Conservation (phyloP, 2,329 filamentous ascomycete genomes). For the Gnomoniopsis sp. region DNA sequence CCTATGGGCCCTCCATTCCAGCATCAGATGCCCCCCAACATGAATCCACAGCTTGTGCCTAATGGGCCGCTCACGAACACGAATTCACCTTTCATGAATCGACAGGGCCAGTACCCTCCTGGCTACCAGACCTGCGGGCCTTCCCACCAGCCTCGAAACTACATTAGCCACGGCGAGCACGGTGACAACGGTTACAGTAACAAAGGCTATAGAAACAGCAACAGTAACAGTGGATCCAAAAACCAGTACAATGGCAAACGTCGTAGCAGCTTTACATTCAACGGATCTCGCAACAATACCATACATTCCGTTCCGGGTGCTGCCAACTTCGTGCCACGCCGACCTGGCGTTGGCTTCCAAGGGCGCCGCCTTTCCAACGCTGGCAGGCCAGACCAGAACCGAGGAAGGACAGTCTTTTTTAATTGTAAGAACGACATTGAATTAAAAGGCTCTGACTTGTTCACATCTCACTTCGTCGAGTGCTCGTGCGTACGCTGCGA, state of each 20-base stretch:
- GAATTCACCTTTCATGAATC: background rate
- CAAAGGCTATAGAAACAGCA: background rate
- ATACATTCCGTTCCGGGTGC: slow-evolving; percentile 9
- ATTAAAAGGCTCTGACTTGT: no score
- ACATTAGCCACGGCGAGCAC: background rate
- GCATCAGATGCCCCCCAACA: slow-evolving; percentile 2
- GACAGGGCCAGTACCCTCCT: background rate
- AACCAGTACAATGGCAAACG: background rate
- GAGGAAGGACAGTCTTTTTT: background rate
- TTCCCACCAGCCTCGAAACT: background rate
- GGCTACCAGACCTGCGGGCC: slow-evolving; percentile 12
- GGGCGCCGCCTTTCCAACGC: background rate
- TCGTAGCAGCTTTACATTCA: slow-evolving; percentile 6
- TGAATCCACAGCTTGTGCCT: background rate
- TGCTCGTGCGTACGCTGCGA: slow-evolving; percentile 3
- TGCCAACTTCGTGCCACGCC: slow-evolving; percentile 4
- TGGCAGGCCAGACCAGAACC: background rate
- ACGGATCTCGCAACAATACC: slow-evolving; percentile 5
- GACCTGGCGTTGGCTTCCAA: background rate
- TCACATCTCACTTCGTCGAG: background rate
- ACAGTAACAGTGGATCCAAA: background rate
- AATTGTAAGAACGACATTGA: background rate
- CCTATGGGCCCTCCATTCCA: background rate
- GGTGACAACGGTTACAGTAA: background rate
- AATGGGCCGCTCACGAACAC: background rate